These are phyloP conservation scores for Ulota crispa DNA, from an alignment of 225 moss, liverwort and hornwort genomes.

Conservation along the genomic window DNA sequence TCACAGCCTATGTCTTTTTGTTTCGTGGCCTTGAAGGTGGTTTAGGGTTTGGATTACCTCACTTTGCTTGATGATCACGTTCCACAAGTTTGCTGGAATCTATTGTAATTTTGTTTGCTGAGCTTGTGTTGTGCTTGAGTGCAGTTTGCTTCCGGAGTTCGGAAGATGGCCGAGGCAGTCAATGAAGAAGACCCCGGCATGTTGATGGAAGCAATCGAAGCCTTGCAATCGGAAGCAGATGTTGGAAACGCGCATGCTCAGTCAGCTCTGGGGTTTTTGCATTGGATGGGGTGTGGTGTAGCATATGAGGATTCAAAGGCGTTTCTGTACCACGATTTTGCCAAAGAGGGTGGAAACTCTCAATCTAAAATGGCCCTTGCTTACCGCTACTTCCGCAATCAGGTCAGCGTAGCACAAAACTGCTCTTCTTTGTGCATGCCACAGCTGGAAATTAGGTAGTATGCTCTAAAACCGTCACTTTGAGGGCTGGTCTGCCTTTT, in stretches of 20 bases:
- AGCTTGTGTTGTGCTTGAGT: conserved; percentile 7
- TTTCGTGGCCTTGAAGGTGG: background rate
- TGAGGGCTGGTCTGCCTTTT: too few relatives aligned
- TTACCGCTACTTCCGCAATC: conserved; percentile 78
- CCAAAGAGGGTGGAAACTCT: conserved; percentile 81
- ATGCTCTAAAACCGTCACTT: too few relatives aligned
- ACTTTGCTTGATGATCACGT: background rate
- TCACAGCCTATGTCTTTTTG: background rate
- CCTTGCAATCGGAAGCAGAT: conserved; percentile 63
- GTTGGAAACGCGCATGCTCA: conserved; percentile 82
- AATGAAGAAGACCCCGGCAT: conserved; percentile 67
- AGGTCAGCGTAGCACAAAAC: conserved; percentile 43
- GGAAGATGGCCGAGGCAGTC: conserved; percentile 74
- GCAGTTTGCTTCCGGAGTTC: conserved; percentile 69
- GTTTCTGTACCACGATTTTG: conserved; percentile 78
- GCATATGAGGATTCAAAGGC: conserved; percentile 63
- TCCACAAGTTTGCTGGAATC: background rate
- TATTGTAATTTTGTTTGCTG: background rate
- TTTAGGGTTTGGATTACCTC: conserved; percentile 16
- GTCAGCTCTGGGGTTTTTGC: conserved; percentile 86
- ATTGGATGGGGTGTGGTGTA: conserved; percentile 78
- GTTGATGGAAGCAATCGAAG: conserved; percentile 61
- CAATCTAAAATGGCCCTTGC: conserved; percentile 99
- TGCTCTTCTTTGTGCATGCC: background rate
- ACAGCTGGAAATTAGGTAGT: background rate